Conservation (phyloP, 108 stramenopile genomes). For the Hondaea fermentalgiana region DNA sequence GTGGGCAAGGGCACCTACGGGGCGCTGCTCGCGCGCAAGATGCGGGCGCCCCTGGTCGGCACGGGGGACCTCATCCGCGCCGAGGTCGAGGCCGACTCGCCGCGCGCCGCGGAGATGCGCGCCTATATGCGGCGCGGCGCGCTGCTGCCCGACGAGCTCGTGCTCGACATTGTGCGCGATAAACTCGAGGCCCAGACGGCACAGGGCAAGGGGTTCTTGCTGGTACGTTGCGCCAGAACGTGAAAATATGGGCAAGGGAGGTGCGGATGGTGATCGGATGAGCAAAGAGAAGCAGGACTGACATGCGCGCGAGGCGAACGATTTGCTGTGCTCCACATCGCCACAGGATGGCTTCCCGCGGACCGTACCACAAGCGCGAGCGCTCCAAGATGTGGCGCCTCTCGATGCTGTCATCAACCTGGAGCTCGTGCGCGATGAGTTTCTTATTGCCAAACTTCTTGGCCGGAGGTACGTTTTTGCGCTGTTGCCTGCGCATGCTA, state of each 20-base stretch:
- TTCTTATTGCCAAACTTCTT: background rate
- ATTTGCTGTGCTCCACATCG: too few species aligned
- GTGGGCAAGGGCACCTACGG: conserved; percentile 28
- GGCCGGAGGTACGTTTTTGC: conserved; percentile 1
- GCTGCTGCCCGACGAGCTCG: conserved; percentile 24
- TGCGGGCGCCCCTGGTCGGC: background rate
- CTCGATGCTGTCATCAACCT: conserved; percentile 17
- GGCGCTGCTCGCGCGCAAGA: background rate
- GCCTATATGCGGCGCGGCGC: background rate
- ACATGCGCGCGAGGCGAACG: too few species aligned
- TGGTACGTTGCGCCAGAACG: background rate
- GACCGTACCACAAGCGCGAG: conserved; percentile 12
- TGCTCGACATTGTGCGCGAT: background rate
- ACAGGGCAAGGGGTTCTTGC: background rate
- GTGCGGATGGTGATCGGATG: too few species aligned
- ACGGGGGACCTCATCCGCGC: conserved; percentile 23
- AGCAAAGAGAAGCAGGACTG: too few species aligned
- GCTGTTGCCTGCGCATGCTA: background rate
- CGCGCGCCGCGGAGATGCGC: background rate
- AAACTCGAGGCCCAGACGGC: background rate
- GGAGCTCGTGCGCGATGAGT: background rate
- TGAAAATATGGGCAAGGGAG: too few species aligned
- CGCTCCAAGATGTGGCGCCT: background rate
- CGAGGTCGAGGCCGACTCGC: background rate
- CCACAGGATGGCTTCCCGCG: conserved; percentile 22